Base-by-base conservation (phyloP, 2,329 filamentous ascomycete genomes). In the Plectosphaerella cucumerina region DNA sequence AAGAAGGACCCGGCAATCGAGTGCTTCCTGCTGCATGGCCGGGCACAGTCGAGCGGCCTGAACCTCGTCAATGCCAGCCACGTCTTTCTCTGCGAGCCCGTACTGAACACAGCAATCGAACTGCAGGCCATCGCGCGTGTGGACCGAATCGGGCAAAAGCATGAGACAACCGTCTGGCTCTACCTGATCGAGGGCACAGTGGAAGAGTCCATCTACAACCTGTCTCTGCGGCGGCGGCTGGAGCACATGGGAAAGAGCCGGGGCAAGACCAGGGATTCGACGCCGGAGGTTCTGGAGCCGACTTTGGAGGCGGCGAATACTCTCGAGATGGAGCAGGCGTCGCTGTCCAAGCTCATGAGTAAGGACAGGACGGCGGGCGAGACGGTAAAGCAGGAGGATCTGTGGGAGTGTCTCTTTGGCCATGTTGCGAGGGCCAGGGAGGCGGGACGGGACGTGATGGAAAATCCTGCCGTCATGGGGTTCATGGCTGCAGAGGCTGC, bases 81-180 rank as follows among this genome's bases (percentile, higher is more conserved):
- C 63, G 91, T 97, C 2, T 95, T 97, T 63, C 79, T 99, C 5
- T 96, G 91, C 65, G 94, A 99, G 64, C 94, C 94, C 3, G 75
- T 97, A 4, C 84, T 97, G 59, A 96, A 97, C 63, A 93, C 93
- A 0, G 91, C 92, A 0, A 83, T 99, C 15, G 94, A 97, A 68
- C 77, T 97, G 10, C 94, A 99, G 67, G 93, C 92, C 14, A 96
- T 97, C 62, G 92, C 93, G 1, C 87, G 94, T 50, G 92, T 99
- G 1, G 91, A 99, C 65, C 84, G 94, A 34, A 99, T 99, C 56
- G 94, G 94, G 0, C 94, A 97, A 68, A 78, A 86, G 56, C 84
- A 89, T 48, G 80, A 89, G 57, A 99, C 94, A 1, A 96, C 90
- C 0, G 91, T 97, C 1, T 97, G 92, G 88, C 87, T 97, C 67